Conservation (phyloP, 345 rosid genomes). For the Euclidium syriacum region DNA sequence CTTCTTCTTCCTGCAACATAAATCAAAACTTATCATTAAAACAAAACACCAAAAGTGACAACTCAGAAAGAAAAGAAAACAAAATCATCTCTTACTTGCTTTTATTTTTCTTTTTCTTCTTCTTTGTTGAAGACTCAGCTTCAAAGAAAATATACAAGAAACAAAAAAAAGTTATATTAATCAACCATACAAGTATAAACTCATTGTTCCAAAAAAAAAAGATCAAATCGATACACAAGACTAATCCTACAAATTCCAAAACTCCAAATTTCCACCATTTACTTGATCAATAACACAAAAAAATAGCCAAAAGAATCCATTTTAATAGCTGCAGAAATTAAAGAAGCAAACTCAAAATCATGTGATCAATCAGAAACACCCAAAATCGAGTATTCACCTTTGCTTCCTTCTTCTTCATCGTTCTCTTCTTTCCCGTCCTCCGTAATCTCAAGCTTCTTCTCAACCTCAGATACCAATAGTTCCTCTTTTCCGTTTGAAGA, state of each 20-base stretch:
- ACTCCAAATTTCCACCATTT: background rate
- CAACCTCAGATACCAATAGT: conserved; percentile 23
- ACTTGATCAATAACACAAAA: background rate
- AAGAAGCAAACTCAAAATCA: background rate
- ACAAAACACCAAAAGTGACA: background rate
- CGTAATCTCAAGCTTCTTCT: conserved; percentile 29
- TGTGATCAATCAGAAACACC: background rate
- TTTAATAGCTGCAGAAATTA: background rate
- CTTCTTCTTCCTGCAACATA: conserved; percentile 71
- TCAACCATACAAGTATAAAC: background rate
- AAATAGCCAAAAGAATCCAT: background rate
- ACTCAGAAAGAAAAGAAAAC: background rate
- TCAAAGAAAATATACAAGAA: background rate
- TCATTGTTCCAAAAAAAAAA: background rate
- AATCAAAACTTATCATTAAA: background rate
- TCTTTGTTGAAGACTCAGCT: conserved; percentile 68
- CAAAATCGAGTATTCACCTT: conserved; percentile 36
- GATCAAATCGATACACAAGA: too few relatives aligned
- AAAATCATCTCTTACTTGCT: conserved; percentile 64
- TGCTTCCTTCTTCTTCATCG: conserved; percentile 45
- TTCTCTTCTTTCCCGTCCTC: conserved; percentile 41
- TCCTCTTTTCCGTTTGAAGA: conserved; percentile 21
- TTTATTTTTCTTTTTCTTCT: conserved; percentile 94
- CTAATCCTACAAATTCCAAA: too few relatives aligned
- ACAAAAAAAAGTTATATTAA: background rate